Evolutionary conservation across 148 eudicot genomes (phyloP).

Genomic region (Tetragonia tetragonoides): DNA sequence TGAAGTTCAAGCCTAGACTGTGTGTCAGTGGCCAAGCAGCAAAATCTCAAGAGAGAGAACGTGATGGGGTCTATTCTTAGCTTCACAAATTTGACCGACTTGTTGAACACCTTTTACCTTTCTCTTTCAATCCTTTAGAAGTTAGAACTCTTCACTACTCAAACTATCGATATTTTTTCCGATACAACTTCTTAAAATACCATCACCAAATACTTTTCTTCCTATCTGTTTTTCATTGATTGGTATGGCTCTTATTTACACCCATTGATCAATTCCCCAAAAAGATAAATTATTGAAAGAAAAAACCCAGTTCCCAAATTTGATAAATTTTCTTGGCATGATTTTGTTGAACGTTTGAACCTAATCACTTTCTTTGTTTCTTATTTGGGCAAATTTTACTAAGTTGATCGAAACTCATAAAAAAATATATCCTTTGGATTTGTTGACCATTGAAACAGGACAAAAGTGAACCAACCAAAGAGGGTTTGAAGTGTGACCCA

Average conservation of each 20-base stretch:
- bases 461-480: neutral
- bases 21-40: too few relatives aligned
- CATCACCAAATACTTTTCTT: too few relatives aligned
- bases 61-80: too few relatives aligned
- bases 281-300: neutral
- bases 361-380: neutral
- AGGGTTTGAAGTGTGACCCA: slow-evolving; percentile 27
- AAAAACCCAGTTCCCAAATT: neutral
- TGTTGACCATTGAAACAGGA: slow-evolving; percentile 10
- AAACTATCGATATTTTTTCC: too few relatives aligned
- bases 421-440: neutral
- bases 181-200: too few relatives aligned
- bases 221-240: neutral
- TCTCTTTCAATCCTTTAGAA: too few relatives aligned
- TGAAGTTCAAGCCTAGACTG: too few relatives aligned
- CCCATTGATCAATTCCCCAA: neutral
- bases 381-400: neutral
- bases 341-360: neutral
- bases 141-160: too few relatives aligned
- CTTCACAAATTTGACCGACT: too few relatives aligned
- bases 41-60: too few relatives aligned
- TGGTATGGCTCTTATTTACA: neutral
- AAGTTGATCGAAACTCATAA: too few relatives aligned
- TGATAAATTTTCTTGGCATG: neutral
- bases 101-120: too few relatives aligned